Evolutionary conservation across 352 stramenopile genomes (phyloP).

Genomic region (Phytophthora chlamydospora): DNA sequence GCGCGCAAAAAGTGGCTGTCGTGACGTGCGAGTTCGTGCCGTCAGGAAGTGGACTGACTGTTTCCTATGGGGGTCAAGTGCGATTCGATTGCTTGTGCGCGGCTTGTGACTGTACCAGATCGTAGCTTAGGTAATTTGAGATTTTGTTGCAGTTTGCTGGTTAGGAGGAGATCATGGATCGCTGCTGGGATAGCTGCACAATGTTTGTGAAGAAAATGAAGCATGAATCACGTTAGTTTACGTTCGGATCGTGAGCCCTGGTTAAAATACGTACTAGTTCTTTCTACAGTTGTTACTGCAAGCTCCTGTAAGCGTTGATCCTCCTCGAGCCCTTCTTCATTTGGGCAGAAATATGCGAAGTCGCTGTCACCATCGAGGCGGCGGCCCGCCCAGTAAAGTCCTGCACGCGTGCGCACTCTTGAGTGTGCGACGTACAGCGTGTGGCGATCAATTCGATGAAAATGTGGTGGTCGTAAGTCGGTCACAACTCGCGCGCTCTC

Average conservation of each 20-base stretch:
- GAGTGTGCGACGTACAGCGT: slow-evolving; percentile 27
- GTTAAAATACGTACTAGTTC: too few species aligned
- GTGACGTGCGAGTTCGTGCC: slow-evolving; percentile 1
- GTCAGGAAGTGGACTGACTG: background rate
- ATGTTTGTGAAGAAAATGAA: too few species aligned
- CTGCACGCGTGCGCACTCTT: slow-evolving; percentile 5
- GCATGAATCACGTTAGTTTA: background rate
- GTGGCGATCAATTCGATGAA: slow-evolving; percentile 11
- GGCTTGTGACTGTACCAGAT: background rate
- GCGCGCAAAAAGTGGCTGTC: background rate
- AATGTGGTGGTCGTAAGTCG: slow-evolving; percentile 15
- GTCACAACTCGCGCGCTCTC: slow-evolving; percentile 14
- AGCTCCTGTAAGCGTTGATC: background rate
- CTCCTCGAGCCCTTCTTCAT: background rate
- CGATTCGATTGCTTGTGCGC: background rate
- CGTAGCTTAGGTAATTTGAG: background rate
- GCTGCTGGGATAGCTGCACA: too few species aligned
- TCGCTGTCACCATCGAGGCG: background rate
- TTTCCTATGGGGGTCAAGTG: background rate
- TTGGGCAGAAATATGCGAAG: background rate
- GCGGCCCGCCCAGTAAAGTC: slow-evolving; percentile 19
- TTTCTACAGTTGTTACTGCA: too few species aligned
- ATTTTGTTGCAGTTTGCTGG: too few species aligned
- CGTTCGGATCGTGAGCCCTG: too few species aligned
- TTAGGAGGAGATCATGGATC: too few species aligned